Conservation (phyloP, 768 basidiomycete species). For the Collybiopsis confluens region DNA sequence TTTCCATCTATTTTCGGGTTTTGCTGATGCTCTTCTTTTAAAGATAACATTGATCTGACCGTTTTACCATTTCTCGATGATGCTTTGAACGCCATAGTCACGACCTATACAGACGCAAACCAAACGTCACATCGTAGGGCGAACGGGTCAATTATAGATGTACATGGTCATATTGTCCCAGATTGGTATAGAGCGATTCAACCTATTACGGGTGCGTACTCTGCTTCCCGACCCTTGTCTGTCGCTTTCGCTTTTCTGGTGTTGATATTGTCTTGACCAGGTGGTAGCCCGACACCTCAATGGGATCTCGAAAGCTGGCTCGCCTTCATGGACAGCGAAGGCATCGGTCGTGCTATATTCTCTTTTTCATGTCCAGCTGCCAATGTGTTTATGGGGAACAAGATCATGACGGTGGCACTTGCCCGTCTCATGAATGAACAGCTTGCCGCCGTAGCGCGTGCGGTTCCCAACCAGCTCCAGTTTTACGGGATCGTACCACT, state of each 20-base stretch:
- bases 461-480: slow-evolving; percentile 22
- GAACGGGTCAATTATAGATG: background rate
- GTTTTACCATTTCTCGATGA: too few relatives aligned
- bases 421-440: slow-evolving; percentile 34
- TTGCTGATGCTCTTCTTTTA: too few relatives aligned
- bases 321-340: slow-evolving; percentile 27
- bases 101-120: too few relatives aligned
- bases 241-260: too few relatives aligned
- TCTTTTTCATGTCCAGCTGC: slow-evolving; percentile 29
- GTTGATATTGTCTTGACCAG: too few relatives aligned
- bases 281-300: slow-evolving; percentile 20
- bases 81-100: too few relatives aligned
- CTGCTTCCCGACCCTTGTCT: too few relatives aligned
- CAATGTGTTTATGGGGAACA: slow-evolving; percentile 25
- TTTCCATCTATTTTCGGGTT: too few relatives aligned
- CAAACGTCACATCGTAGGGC: too few relatives aligned
- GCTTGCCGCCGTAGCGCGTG: slow-evolving; percentile 26
- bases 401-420: slow-evolving; percentile 25
- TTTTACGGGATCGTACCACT: slow-evolving; percentile 33
- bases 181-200: background rate
- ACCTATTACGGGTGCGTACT: background rate
- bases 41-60: too few relatives aligned
- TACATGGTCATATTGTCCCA: background rate
- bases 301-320: slow-evolving; percentile 26
- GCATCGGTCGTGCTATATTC: slow-evolving; percentile 25